These are phyloP conservation scores for Fusarium staphyleae DNA, from an alignment of 2,329 filamentous ascomycete species.

Conservation along the genomic window DNA sequence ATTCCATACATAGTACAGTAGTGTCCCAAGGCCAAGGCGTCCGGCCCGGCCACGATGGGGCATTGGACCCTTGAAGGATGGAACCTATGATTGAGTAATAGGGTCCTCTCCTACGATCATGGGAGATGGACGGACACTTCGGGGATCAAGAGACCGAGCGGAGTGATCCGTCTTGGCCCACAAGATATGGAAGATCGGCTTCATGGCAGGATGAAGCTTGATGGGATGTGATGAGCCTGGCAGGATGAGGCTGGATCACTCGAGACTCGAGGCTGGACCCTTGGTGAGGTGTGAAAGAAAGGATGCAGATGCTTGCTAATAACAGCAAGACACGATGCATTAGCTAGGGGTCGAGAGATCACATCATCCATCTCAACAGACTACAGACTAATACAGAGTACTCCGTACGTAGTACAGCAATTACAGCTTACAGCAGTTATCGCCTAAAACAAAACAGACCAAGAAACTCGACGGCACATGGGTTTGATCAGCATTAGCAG, in stretches of 20 bases:
- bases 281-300: conserved; percentile 2
- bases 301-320: no score
- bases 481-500: conserved; percentile 20
- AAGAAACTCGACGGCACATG: conserved; percentile 23
- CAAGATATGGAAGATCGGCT: conserved; percentile 3
- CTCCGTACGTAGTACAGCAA: no score
- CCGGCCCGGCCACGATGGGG: background rate
- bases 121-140: background rate
- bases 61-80: conserved; percentile 7
- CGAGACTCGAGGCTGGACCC: conserved; percentile 11
- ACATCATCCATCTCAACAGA: conserved; percentile 10
- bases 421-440: no score
- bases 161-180: conserved; percentile 2
- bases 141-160: conserved; percentile 1
- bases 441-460: conserved; percentile 23
- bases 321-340: conserved; percentile 1
- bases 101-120: conserved; percentile 15
- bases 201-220: conserved; percentile 1
- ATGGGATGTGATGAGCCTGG: conserved; percentile 6
- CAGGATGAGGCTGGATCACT: conserved; percentile 17
- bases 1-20: conserved; percentile 28
- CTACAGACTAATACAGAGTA: background rate
- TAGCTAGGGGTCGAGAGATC: conserved; percentile 17
- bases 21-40: conserved; percentile 20
- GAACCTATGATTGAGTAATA: background rate